Base-by-base conservation (phyloP, 495 filamentous ascomycete species). In the Hypoxylon trugodes region DNA sequence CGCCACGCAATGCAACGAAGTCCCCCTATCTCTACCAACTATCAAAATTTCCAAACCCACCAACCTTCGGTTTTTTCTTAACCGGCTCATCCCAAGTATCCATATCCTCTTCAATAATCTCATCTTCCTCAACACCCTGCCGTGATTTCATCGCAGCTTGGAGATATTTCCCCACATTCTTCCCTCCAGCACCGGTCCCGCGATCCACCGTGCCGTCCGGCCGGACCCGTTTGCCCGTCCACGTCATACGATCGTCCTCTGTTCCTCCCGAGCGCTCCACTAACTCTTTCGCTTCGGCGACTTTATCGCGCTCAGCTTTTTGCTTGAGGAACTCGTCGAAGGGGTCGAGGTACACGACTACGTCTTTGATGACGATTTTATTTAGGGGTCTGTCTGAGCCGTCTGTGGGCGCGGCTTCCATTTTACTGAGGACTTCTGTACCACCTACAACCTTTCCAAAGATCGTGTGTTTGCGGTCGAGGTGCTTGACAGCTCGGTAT, bases 11-110 rank as follows among this genome's bases (percentile, higher is more conserved):
- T 68, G 65, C 65, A 63, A 49, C n/a, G n/a, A n/a, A n/a, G n/a
- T 37, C 2, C 37, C 13, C n/a, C n/a, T n/a, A n/a, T 50, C 48
- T 18, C 61, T 65, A 94, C 91, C 91, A 95, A 26, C 65, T 78
- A 78, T 93, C 90, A 72, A 98, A 97, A 77, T 97, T 95, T 10
- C 95, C 95, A 82, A 97, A 98, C 2, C 92, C 93, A 25, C 90
- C 89, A 3, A 81, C 79, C 72, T 92, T 96, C 6, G 76, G 66
- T 76, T 96, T 96, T 77, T 97, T 97, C 72, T 85, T 88, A 6
- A 79, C 82, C 28, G 90, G 91, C 64, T 90, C 87, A 56, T 85
- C 79, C 62, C 82, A 82, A 22, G 73, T 82, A 28, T 83, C 82
- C 51, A 85, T 79, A 16, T 84, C 81, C 24, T 87, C 87, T 40